Evolutionary conservation across 768 basidiomycete species (phyloP), one percentile per base, ranked within the genome.

Genomic region (Rhizopogon vesiculosus): DNA sequence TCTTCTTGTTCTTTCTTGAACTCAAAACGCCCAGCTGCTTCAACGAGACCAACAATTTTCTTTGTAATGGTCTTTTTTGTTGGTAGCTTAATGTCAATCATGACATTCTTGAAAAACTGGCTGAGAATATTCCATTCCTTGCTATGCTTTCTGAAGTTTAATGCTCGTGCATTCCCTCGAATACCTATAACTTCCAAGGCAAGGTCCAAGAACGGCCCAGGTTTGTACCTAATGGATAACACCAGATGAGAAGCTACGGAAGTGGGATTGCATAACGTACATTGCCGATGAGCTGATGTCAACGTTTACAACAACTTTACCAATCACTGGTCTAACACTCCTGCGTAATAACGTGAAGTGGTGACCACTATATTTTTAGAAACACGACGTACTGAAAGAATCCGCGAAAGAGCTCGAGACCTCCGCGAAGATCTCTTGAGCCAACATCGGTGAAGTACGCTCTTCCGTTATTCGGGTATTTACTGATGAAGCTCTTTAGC

Each of bases 221-320:
- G 56, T 59, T 67, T 61, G 22, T 72, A 72, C 22, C 70, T 70
- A 43, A 57, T 16, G n/a, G 13, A 9, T 1, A 1, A 22, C 3
- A 18, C 22, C 45, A 33, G 12, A 12, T 56, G 8, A 31, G 6
- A 7, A 8, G 38, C 42, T 31, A 8, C 1, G 9, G 16, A 48
- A 22, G 19, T 7, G 19, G 31, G 6, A 29, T 12, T 5, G 8
- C 40, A 2, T 25, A 15, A n/a, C 70, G 56, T 70, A 81, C 79
- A 83, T 63, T 1, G 74, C 70, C 0, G 80, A 67, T 16, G 77
- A 72, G 2, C 75, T 72, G 0, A 74, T 77, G 50, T 83, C 81
- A 2, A 83, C 66, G 15, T 76, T 80, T 3, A 83, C 62, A 1
- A 79, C 63, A 61, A 81, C 74, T n/a, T 68, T 55, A 1, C 69